Evolutionary conservation across 306 rosid genomes (phyloP), one percentile per base, ranked within the genome.

Genomic region (Dryas drummondii): DNA sequence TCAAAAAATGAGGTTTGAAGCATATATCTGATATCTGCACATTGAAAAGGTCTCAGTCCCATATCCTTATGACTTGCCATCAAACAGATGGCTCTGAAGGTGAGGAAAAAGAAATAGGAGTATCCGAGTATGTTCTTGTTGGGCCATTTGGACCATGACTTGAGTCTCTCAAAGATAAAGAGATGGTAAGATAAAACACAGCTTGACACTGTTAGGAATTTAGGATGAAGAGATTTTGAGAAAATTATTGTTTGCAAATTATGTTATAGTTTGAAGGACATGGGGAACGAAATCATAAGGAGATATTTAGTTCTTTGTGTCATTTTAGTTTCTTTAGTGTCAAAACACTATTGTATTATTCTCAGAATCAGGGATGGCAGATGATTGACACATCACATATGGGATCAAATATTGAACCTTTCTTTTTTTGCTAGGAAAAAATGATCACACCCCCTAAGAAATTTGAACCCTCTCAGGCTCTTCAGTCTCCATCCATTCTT

Each of bases 181-280:
- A 40, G 64, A 55, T 69, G 66, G 70, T 50, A 48, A 47, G 0
- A 67, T n/a, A 13, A 48, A 26, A 9, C 57, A 50, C 2, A 2
- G 27, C 0, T 53, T 15, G 52, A 26, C 46, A 57, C 67, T 46
- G 37, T 32, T 53, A 62, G 70, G 84, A 42, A 32, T 32, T 52
- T 75, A 13, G 22, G 55, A 59, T 78, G 46, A 19, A 74, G 40
- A 62, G 77, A 58, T 58, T 26, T 59, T 15, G 13, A n/a, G 58
- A 9, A 76, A 57, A 58, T 37, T 40, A 57, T 56, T 67, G 50
- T 17, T 51, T 57, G 68, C 61, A 17, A 17, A 9, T 47, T 37
- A 17, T 53, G 74, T 14, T 10, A 11, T 68, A 12, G 48, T 58
- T 72, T 49, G 60, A 55, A 66, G 55, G 54, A 17, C 68, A 51